A percentile compares a stretch with the other conserved stretches of the same genome.
Conservation (phyloP, 2,329 filamentous ascomycete species). For the Stagonosporopsis rhizophila region DNA sequence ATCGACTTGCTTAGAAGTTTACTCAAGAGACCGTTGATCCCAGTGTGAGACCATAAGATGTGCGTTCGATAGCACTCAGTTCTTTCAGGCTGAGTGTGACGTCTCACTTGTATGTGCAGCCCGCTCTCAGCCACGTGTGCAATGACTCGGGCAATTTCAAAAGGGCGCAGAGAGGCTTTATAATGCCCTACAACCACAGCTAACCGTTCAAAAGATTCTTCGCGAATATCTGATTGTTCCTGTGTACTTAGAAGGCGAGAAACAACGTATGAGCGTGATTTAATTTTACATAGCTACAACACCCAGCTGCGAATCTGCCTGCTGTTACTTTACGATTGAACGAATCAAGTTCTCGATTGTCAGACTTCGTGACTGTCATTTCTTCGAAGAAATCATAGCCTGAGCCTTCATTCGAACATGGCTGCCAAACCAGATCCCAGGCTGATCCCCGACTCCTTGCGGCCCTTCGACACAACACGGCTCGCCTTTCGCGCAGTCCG, state of each 20-base stretch:
- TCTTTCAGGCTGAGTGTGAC: neutral
- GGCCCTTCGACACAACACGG: slow-evolving; percentile 33
- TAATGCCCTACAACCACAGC: too few species aligned
- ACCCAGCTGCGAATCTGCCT: too few species aligned
- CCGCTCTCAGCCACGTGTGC: neutral
- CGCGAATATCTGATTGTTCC: too few species aligned
- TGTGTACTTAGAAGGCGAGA: too few species aligned
- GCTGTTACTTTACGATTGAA: neutral
- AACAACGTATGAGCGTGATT: too few species aligned
- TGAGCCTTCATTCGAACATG: neutral
- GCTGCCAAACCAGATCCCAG: neutral
- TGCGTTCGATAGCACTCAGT: neutral
- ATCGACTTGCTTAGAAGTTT: too few species aligned
- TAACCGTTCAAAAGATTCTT: too few species aligned
- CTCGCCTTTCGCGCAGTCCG: slow-evolving; percentile 38
- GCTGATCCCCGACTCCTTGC: slow-evolving; percentile 6
- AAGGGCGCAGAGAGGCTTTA: slow-evolving; percentile 7
- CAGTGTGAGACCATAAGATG: too few species aligned
- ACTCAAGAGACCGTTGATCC: too few species aligned
- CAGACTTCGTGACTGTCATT: neutral
- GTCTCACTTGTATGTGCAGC: neutral
- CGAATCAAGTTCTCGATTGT: too few species aligned
- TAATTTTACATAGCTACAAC: too few species aligned
- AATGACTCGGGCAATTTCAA: slow-evolving; percentile 10
- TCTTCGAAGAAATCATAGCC: neutral